Evolutionary conservation across 1,139 yeast species (phyloP).

Genomic region (Oligophagozyma castellii): DNA sequence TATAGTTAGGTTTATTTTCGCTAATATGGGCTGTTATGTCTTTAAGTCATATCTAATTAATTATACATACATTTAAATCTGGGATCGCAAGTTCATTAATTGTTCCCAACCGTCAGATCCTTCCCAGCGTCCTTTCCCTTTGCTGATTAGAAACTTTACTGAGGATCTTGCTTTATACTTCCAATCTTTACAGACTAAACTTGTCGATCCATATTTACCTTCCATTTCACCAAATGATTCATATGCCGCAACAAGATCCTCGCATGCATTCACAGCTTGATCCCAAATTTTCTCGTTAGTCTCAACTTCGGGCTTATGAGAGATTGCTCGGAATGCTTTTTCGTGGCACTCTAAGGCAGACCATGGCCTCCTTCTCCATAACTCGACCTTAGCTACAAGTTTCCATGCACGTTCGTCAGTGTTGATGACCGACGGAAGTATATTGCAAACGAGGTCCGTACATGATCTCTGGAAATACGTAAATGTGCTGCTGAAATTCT

Average conservation of each 20-base stretch:
- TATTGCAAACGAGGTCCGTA: conserved; percentile 51
- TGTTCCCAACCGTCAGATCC: conserved; percentile 66
- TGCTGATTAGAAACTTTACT: conserved; percentile 62
- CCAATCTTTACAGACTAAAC: conserved; percentile 85
- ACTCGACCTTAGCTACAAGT: conserved; percentile 65
- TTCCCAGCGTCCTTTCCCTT: conserved; percentile 72
- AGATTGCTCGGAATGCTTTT: conserved; percentile 66
- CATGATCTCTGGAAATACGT: conserved; percentile 54
- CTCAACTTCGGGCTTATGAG: conserved; percentile 52
- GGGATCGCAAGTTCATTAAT: conserved; percentile 38
- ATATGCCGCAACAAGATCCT: conserved; percentile 75
- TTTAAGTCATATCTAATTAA: not conserved
- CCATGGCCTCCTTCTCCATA: conserved; percentile 87
- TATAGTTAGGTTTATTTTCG: not conserved
- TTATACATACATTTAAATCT: conserved; percentile 7
- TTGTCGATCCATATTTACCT: conserved; percentile 76
- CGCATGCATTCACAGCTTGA: conserved; percentile 67
- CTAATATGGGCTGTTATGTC: not conserved
- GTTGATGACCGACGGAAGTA: conserved; percentile 56
- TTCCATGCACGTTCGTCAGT: conserved; percentile 72
- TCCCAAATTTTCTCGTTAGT: conserved; percentile 56
- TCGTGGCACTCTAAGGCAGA: conserved; percentile 74
- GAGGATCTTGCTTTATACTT: conserved; percentile 66
- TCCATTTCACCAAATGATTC: conserved; percentile 76
- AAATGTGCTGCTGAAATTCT: conserved; percentile 14